phyloP scores from a whole-genome alignment of 2,329 filamentous ascomycete species.

The Pseudogymnoascus sp. region DNA sequence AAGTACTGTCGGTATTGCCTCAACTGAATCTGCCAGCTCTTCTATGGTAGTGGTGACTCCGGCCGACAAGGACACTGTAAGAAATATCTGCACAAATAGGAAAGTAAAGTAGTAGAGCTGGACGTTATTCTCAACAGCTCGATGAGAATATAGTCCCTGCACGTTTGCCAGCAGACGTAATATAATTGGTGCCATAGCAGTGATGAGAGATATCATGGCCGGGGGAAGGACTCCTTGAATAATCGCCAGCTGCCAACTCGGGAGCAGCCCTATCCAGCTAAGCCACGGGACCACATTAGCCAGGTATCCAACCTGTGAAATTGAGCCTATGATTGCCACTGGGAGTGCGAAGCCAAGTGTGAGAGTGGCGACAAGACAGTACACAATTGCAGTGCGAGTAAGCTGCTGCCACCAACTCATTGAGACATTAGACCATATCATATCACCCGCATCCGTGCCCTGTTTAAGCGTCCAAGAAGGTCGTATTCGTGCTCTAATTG shows the following conservation, averaged over 20 bases:
- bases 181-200: constrained; percentile 10
- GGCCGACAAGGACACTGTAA: constrained; percentile 46
- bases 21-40: constrained; percentile 12
- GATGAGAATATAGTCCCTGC: constrained; percentile 23
- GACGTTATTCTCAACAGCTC: constrained; percentile 33
- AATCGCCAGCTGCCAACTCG: constrained; percentile 11
- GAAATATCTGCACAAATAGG: constrained; percentile 61
- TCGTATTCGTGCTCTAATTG: constrained; percentile 54
- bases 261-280: constrained; percentile 12
- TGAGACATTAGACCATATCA: constrained; percentile 92
- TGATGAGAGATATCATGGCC: constrained; percentile 12
- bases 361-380: constrained; percentile 47
- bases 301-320: constrained; percentile 17
- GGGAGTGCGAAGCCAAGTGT: constrained; percentile 15
- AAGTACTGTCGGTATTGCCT: not conserved
- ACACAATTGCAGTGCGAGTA: constrained; percentile 58
- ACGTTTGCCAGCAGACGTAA: constrained; percentile 14
- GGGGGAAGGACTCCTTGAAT: constrained; percentile 17
- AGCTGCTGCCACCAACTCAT: constrained; percentile 87
- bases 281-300: constrained; percentile 13
- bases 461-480: constrained; percentile 15
- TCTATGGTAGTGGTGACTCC: constrained; percentile 17
- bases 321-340: constrained; percentile 16
- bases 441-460: constrained; percentile 80
- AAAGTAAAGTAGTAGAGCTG: constrained; percentile 65